Evolutionary conservation across 805 yeast genomes (phyloP), one percentile per base, ranked within the genome.

Genomic region (Ogataea methylovora): DNA sequence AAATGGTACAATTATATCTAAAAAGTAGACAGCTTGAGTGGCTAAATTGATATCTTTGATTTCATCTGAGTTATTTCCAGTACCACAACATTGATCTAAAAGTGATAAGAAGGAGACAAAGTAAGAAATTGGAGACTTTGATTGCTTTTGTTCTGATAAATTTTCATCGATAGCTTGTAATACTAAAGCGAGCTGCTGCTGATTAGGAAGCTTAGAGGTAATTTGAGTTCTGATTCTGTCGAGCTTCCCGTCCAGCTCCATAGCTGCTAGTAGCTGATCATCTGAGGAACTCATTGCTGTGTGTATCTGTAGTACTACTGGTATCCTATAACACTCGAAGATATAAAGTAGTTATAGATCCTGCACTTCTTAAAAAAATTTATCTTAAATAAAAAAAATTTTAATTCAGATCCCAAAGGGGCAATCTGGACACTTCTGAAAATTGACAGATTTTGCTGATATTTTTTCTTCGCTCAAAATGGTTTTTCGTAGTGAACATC

Each of bases 151-250:
- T 43, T 78, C 86, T 29, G 70, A 67, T 29, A 92, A 70, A 46
- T 84, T 84, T 46, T 85, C 95, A 54, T 92, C 99, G 32, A 92
- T 88, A 4, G 97, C 95, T 16, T 81, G 71, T 32, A 92, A 67
- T 37, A 90, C 79, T 19, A 85, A 61, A 8, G 96, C 95, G 42
- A 84, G 66, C 52, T 82, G 86, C 51, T 81, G 83, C 61, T 87
- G 97, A 56, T 87, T 84, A 17, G 81, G 86, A 33, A 88, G 63
- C 54, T 85, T 86, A n/a, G 95, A 85, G 41, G 61, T 69, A 47
- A 71, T 61, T 50, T 87, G 96, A 4, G 65, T 46, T 54, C 95
- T 73, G 44, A 88, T 76, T 51, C 75, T 76, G 38, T 73, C 67
- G 28, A 85, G 59, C 51, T 71, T 80, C 10, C 69, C 74, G 34